phyloP scores from a whole-genome alignment of 768 basidiomycete species.

The Flagelloscypha sp. region DNA sequence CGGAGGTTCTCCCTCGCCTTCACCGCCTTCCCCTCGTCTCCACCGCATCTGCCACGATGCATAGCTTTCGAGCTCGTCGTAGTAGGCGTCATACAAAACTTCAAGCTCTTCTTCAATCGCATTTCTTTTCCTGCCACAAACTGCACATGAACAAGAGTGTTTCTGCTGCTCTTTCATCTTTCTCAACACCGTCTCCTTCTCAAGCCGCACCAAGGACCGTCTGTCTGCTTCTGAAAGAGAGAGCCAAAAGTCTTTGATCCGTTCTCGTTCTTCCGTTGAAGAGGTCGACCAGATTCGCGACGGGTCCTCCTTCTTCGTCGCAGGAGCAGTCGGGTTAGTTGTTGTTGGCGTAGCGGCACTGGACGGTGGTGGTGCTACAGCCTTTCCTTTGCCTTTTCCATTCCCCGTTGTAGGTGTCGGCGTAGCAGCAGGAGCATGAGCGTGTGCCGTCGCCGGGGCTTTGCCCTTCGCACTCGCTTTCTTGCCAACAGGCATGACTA shows the following conservation, averaged over 20 bases:
- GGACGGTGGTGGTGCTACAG: conserved; percentile 42
- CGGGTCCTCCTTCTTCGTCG: conserved; percentile 21
- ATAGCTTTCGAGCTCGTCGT: conserved; percentile 99
- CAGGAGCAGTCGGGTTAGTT: conserved; percentile 35
- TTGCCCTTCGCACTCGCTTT: too few species aligned
- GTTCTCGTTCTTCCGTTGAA: conserved; percentile 86
- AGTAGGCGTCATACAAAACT: conserved; percentile 99
- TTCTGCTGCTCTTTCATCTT: conserved; percentile 99
- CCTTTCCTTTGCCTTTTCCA: conserved; percentile 21
- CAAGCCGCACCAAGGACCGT: conserved; percentile 87
- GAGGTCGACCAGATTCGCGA: conserved; percentile 81
- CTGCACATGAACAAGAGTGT: conserved; percentile 91
- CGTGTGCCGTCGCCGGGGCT: conserved; percentile 28
- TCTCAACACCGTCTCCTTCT: conserved; percentile 93
- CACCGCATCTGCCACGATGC: conserved; percentile 97
- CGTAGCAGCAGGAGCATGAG: too few species aligned
- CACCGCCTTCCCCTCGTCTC: conserved; percentile 83
- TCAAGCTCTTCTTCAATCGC: conserved; percentile 99
- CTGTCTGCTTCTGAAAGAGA: conserved; percentile 87
- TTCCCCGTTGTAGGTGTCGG: conserved; percentile 27
- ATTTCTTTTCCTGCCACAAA: conserved; percentile 94
- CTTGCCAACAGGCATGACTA: too few species aligned
- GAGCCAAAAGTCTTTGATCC: conserved; percentile 98
- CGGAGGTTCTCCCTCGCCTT: conserved; percentile 85
- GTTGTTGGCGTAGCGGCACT: conserved; percentile 44